Conservation (phyloP, 2,329 filamentous ascomycete species). For the Trichoderma simmonsii region DNA sequence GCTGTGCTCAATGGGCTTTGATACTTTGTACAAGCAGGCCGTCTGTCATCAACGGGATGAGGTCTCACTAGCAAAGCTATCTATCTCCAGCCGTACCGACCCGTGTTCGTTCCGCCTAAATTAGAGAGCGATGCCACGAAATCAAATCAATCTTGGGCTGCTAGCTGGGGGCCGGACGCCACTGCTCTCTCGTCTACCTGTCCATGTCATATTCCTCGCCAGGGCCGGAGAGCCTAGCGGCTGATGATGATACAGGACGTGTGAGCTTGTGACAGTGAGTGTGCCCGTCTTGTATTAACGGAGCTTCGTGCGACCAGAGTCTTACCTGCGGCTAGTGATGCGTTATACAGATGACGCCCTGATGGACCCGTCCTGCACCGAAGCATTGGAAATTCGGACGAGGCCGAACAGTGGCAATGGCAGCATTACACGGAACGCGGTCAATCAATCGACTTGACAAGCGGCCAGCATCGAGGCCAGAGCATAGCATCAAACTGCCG, state of each 20-base stretch:
- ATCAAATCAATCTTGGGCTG: background rate
- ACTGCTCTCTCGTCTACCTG: background rate
- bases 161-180: background rate
- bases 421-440: background rate
- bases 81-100: background rate
- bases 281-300: background rate
- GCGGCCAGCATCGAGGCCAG: background rate
- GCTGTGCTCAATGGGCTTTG: background rate
- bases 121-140: background rate
- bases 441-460: background rate
- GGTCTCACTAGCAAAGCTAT: background rate
- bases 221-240: conserved; percentile 1
- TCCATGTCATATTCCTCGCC: background rate
- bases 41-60: background rate
- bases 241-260: background rate
- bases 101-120: background rate
- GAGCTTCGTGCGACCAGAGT: background rate
- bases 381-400: background rate
- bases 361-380: background rate
- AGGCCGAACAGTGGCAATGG: background rate
- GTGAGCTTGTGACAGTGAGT: background rate
- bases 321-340: background rate
- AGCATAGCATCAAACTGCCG: background rate
- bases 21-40: background rate
- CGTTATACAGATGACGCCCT: background rate